Evolutionary conservation across 768 basidiomycete genomes (phyloP).

Genomic region (Tulasnella sp.): DNA sequence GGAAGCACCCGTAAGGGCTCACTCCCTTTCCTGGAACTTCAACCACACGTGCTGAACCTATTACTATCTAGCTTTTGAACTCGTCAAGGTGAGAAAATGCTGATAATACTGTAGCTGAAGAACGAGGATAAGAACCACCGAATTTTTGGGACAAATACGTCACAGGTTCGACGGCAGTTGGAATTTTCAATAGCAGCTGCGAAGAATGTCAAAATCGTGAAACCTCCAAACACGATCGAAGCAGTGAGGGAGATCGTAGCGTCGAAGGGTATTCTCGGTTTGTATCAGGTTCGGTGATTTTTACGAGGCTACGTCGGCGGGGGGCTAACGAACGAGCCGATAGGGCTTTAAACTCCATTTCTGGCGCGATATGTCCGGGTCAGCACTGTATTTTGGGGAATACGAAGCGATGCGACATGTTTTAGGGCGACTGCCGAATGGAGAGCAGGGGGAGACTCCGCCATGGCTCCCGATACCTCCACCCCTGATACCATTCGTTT

Average conservation of each 20-base stretch:
- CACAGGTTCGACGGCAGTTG: slow-evolving; percentile 80
- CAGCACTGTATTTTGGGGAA: slow-evolving; percentile 88
- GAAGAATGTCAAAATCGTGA: slow-evolving; percentile 64
- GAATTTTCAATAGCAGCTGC: slow-evolving; percentile 86
- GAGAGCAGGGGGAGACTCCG: slow-evolving; percentile 80
- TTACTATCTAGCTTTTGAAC: slow-evolving; percentile 69
- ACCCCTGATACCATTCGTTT: slow-evolving; percentile 82
- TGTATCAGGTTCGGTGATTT: slow-evolving; percentile 32
- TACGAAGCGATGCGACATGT: slow-evolving; percentile 90
- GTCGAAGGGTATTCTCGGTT: slow-evolving; percentile 34
- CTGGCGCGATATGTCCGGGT: slow-evolving; percentile 81
- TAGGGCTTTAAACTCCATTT: slow-evolving; percentile 81
- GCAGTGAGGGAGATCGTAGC: slow-evolving; percentile 78
- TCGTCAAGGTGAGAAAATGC: slow-evolving; percentile 73
- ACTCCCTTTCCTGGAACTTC: background rate
- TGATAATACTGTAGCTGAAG: background rate
- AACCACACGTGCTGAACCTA: background rate
- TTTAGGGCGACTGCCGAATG: slow-evolving; percentile 69
- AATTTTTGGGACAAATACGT: background rate
- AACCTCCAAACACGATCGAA: slow-evolving; percentile 72
- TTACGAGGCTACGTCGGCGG: slow-evolving; percentile 48
- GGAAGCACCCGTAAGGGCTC: slow-evolving; percentile 76
- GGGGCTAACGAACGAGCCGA: slow-evolving; percentile 48
- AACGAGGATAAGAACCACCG: background rate
- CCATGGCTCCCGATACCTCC: slow-evolving; percentile 77